Percentiles rank a stretch among this genome's conserved stretches.
phyloP scores from a whole-genome alignment of 1,139 yeast genomes.

The Zygoascus meyerae region DNA sequence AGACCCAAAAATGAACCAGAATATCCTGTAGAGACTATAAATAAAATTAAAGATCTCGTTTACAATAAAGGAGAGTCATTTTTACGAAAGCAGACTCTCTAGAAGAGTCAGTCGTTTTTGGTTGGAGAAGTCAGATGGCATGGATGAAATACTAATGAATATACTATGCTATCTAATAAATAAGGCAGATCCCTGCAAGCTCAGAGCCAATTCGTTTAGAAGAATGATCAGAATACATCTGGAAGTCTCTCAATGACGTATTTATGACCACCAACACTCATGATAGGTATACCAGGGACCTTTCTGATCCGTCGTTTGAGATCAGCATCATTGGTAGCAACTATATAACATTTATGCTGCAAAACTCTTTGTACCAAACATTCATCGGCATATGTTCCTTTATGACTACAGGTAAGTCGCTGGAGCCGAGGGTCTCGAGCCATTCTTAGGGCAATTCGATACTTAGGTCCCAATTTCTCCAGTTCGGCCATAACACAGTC shows the following conservation, averaged over 20 bases:
- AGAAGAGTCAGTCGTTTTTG: too few species aligned
- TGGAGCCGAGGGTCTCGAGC: constrained; percentile 93
- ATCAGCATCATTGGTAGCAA: constrained; percentile 98
- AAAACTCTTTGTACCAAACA: constrained; percentile 87
- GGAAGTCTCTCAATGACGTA: constrained; percentile 93
- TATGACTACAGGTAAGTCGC: constrained; percentile 81
- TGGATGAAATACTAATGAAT: neutral
- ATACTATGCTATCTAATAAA: neutral
- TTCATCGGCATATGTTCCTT: constrained; percentile 98
- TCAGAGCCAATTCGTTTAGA: neutral
- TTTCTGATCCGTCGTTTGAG: constrained; percentile 88
- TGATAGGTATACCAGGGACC: constrained; percentile 92
- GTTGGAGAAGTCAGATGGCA: too few species aligned
- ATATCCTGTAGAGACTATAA: too few species aligned
- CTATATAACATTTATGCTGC: constrained; percentile 94
- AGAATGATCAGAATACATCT: constrained; percentile 61
- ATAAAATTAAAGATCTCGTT: too few species aligned
- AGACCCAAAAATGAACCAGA: too few species aligned
- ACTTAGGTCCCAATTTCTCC: constrained; percentile 91
- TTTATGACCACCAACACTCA: constrained; percentile 93
- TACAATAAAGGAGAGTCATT: too few species aligned
- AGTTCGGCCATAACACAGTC: constrained; percentile 98
- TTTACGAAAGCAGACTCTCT: too few species aligned
- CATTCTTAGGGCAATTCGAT: constrained; percentile 81
- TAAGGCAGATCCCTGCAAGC: neutral